These are phyloP conservation scores for Penicillium sp. DNA, from an alignment of 2,329 filamentous ascomycete genomes.

Conservation along the genomic window DNA sequence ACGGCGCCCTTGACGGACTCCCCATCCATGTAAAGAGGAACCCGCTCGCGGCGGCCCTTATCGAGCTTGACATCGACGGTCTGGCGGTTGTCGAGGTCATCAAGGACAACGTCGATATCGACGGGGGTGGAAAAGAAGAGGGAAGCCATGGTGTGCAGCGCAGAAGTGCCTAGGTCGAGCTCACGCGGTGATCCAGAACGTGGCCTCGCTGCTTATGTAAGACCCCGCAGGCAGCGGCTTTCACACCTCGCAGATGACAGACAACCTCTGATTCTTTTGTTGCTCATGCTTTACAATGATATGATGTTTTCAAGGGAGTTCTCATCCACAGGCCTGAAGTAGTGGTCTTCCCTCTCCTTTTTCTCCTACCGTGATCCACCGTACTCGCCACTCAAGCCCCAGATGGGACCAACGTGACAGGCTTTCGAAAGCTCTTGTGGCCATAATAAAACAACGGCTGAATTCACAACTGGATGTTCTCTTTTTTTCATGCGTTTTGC, in stretches of 20 bases:
- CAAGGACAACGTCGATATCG: constrained; percentile 97
- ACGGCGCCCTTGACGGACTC: constrained; percentile 97
- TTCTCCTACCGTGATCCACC: too few relatives aligned
- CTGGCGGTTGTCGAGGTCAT: constrained; percentile 87
- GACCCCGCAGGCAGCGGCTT: constrained; percentile 12
- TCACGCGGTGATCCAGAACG: constrained; percentile 23
- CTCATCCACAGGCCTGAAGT: too few relatives aligned
- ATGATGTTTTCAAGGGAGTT: too few relatives aligned
- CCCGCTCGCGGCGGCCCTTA: constrained; percentile 96
- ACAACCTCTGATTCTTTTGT: too few relatives aligned
- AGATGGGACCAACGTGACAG: too few relatives aligned
- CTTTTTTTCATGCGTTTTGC: too few relatives aligned
- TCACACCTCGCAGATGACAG: background rate
- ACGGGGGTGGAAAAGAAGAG: constrained; percentile 98
- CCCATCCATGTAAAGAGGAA: constrained; percentile 94
- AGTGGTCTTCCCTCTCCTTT: too few relatives aligned
- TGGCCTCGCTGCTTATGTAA: constrained; percentile 22
- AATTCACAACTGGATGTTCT: too few relatives aligned
- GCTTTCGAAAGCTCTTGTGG: too few relatives aligned
- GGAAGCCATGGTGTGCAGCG: constrained; percentile 70
- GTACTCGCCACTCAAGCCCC: too few relatives aligned
- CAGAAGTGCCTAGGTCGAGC: constrained; percentile 11
- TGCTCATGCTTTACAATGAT: too few relatives aligned
- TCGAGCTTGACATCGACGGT: constrained; percentile 98
- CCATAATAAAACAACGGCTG: too few relatives aligned